Conservation (phyloP, 257 asterid genomes). For the Apocynum venetum region DNA sequence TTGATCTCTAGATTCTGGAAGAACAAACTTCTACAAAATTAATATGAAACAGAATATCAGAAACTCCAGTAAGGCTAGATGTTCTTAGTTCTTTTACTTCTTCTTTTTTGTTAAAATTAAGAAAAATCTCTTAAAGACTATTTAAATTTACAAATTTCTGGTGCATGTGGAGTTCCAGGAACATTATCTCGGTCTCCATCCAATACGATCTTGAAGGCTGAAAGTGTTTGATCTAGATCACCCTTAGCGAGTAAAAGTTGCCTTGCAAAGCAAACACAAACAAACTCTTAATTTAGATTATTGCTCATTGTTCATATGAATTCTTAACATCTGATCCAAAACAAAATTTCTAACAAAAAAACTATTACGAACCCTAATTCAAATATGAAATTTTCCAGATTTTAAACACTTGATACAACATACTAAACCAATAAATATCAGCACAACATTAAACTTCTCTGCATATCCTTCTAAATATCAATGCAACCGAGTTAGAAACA, state of each 20-base stretch:
- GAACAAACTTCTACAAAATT: not conserved
- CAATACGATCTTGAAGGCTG: conserved; percentile 89
- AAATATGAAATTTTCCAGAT: too few relatives aligned
- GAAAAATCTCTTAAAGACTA: not conserved
- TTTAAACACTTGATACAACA: too few relatives aligned
- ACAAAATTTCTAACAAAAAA: too few relatives aligned
- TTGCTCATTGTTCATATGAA: too few relatives aligned
- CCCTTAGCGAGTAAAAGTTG: conserved; percentile 98
- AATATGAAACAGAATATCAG: conserved; percentile 3
- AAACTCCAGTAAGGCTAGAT: not conserved
- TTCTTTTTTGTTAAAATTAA: not conserved
- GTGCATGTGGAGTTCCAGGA: conserved; percentile 26
- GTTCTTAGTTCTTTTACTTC: not conserved
- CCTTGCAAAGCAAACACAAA: conserved; percentile 45
- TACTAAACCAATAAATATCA: too few relatives aligned
- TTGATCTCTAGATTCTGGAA: not conserved
- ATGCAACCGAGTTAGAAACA: too few relatives aligned
- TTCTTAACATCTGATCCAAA: too few relatives aligned
- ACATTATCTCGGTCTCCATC: conserved; percentile 92
- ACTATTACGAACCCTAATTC: too few relatives aligned
- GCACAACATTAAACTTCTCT: too few relatives aligned
- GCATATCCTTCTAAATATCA: too few relatives aligned
- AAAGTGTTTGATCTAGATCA: conserved; percentile 84
- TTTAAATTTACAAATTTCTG: not conserved
- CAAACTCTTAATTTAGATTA: not conserved